Conservation (phyloP, 768 basidiomycete genomes). For the Rossbeevera mucosa region DNA sequence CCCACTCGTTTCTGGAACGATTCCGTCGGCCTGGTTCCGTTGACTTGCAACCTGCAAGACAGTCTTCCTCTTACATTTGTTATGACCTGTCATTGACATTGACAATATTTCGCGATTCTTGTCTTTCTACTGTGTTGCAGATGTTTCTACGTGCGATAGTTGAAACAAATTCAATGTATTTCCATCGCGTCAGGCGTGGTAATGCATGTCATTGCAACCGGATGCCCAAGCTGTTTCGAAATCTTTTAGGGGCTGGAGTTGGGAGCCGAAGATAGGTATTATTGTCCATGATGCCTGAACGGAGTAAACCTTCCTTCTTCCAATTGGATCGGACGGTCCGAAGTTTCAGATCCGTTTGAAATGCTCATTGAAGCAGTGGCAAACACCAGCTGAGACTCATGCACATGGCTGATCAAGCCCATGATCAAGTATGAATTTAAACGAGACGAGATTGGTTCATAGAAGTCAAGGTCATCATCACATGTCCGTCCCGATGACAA, state of each 20-base stretch:
- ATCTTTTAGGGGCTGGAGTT: not conserved
- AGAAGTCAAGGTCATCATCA: not conserved
- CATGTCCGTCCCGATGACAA: not conserved
- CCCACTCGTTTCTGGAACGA: conserved; percentile 21
- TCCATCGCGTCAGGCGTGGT: conserved; percentile 9
- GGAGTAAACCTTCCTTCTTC: not conserved
- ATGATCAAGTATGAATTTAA: not conserved
- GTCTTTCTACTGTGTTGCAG: conserved; percentile 13
- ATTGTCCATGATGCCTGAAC: not conserved
- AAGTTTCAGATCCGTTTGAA: not conserved
- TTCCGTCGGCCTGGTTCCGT: conserved; percentile 9
- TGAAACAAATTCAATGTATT: conserved; percentile 16
- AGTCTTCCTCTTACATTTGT: conserved; percentile 8
- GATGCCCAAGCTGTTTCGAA: not conserved
- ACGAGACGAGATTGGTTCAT: not conserved
- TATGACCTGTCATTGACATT: conserved; percentile 23
- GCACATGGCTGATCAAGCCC: not conserved
- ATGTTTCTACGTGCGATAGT: conserved; percentile 7
- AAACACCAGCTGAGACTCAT: not conserved
- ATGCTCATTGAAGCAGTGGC: not conserved
- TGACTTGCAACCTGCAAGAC: conserved; percentile 12
- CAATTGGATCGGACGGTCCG: not conserved
- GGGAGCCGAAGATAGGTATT: not conserved
- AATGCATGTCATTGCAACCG: conserved; percentile 3
- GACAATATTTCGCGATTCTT: conserved; percentile 9